Evolutionary conservation across 169 alveolate genomes (phyloP).

Genomic region (Fabrea salina): DNA sequence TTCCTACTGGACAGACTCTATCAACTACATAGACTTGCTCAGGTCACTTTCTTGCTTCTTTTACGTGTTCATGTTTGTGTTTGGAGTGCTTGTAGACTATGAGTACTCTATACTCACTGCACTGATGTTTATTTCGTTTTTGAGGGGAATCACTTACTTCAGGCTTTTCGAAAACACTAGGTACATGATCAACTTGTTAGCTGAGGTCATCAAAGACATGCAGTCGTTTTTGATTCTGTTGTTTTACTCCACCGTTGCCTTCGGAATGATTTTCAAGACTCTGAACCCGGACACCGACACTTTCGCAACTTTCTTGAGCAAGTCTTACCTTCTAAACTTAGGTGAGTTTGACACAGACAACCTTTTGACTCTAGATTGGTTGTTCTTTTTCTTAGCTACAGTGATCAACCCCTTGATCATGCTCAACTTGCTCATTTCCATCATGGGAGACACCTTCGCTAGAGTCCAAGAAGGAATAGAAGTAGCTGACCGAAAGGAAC

Average conservation of each 20-base stretch:
- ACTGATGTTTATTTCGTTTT: not conserved
- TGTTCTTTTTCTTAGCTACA: conserved; percentile 2
- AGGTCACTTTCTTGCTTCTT: not conserved
- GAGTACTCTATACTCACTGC: not conserved
- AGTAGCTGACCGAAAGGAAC: conserved; percentile 19
- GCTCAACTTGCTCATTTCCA: conserved; percentile 20
- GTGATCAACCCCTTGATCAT: conserved; percentile 19
- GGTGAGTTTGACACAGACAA: conserved; percentile 22
- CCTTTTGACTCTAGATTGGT: not conserved
- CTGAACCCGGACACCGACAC: not conserved
- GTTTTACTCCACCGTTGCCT: conserved; percentile 25
- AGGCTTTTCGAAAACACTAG: conserved; percentile 8
- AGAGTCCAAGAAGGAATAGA: not conserved
- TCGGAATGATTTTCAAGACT: not conserved
- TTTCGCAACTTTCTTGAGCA: not conserved
- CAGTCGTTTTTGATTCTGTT: not conserved
- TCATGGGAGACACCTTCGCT: conserved; percentile 31
- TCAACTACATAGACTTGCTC: not conserved
- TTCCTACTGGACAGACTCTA: not conserved
- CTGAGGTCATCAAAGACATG: not conserved
- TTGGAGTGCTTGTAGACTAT: not conserved
- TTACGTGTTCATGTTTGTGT: not conserved
- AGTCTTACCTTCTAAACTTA: not conserved
- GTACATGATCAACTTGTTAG: not conserved
- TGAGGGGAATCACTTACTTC: conserved; percentile 13